These are phyloP conservation scores for Leccinellum albellum DNA, from an alignment of 768 basidiomycete genomes.

Conservation along the genomic window DNA sequence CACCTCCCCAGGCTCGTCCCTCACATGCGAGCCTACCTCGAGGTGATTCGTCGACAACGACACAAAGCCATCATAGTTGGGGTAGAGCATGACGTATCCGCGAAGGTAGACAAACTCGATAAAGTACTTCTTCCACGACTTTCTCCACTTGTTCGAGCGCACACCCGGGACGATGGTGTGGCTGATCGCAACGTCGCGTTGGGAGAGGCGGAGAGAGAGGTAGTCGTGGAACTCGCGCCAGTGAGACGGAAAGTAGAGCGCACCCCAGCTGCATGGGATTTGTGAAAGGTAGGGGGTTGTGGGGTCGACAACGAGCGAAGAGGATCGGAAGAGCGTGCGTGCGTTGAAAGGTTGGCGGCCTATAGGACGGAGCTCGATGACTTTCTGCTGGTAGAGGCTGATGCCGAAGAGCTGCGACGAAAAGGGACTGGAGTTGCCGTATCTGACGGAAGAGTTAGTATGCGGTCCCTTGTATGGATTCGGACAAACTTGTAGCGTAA, in stretches of 20 bases:
- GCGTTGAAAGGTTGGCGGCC: constrained; percentile 71
- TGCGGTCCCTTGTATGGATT: background rate
- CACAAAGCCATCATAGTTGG: constrained; percentile 67
- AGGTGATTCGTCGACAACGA: constrained; percentile 90
- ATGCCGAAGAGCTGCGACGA: constrained; percentile 66
- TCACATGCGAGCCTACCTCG: constrained; percentile 80
- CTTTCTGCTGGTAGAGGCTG: constrained; percentile 84
- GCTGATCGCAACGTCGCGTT: constrained; percentile 31
- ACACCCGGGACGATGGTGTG: constrained; percentile 62
- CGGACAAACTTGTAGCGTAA: constrained; percentile 62
- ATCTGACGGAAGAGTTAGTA: constrained; percentile 38
- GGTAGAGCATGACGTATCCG: constrained; percentile 87
- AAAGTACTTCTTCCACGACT: constrained; percentile 87
- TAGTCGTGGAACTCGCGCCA: constrained; percentile 87
- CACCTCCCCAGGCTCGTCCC: constrained; percentile 43
- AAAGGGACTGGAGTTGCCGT: constrained; percentile 42
- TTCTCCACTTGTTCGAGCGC: constrained; percentile 76
- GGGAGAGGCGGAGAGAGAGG: constrained; percentile 67
- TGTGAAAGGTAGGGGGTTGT: constrained; percentile 78
- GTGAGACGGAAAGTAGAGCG: constrained; percentile 83
- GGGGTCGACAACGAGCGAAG: constrained; percentile 35
- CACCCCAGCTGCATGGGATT: constrained; percentile 90
- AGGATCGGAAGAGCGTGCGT: constrained; percentile 47
- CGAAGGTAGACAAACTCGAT: constrained; percentile 81
- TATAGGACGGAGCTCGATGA: constrained; percentile 63